A percentile compares a stretch with the other conserved stretches of the same genome.
These are phyloP conservation scores for Trichoderma lentiforme DNA, from an alignment of 2,329 filamentous ascomycete species.

Conservation along the genomic window DNA sequence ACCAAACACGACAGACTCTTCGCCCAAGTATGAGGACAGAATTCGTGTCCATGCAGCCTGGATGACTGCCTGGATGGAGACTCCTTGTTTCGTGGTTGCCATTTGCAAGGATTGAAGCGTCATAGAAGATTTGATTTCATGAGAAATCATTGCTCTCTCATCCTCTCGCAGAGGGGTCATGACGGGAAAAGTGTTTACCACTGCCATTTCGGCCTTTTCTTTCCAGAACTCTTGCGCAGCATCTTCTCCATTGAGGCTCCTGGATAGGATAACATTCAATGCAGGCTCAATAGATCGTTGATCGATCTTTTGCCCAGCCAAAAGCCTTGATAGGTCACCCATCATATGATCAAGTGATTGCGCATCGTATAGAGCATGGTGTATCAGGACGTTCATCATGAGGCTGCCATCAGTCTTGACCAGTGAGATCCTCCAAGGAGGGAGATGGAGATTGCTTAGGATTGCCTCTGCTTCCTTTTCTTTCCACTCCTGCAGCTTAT, in stretches of 20 bases:
- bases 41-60: constrained; percentile 77
- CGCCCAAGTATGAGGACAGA: constrained; percentile 73
- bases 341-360: constrained; percentile 66
- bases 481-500: constrained; percentile 34
- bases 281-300: constrained; percentile 30
- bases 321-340: constrained; percentile 46
- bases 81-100: constrained; percentile 53
- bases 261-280: constrained; percentile 42
- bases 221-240: constrained; percentile 61
- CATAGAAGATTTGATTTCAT: constrained; percentile 34
- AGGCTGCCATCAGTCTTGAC: constrained; percentile 27
- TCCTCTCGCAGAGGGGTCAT: constrained; percentile 60
- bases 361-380: constrained; percentile 87
- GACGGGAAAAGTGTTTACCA: constrained; percentile 70
- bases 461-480: constrained; percentile 31
- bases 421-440: constrained; percentile 62
- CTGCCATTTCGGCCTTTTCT: constrained; percentile 46
- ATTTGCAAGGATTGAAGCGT: constrained; percentile 49
- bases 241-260: constrained; percentile 26
- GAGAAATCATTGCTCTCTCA: constrained; percentile 34
- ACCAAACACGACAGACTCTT: constrained; percentile 71
- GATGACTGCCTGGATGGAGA: constrained; percentile 72
- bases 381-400: constrained; percentile 51
- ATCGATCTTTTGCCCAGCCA: constrained; percentile 24
- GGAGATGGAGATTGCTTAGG: constrained; percentile 45